Base-by-base conservation (phyloP, 371 early-diverging fungal species). In the Umbelopsis sp. region DNA sequence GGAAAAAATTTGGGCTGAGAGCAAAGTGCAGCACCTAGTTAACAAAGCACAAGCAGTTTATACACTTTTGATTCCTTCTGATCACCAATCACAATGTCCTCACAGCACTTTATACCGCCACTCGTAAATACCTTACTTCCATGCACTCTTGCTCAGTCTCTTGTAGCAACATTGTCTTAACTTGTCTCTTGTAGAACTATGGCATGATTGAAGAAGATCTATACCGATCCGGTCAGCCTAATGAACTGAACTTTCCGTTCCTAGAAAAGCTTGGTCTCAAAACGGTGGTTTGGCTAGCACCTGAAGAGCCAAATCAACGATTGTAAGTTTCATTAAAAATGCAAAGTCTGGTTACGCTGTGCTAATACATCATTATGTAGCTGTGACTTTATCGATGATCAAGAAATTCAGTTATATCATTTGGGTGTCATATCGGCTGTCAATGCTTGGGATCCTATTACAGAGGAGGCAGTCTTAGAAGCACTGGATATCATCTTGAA, bases 211-310 rank as follows among this genome's bases (percentile, higher is more conserved):
- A 98, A 78, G 97, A 97, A 75, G 93, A 96, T 74, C 86, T 97
- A 10, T 98, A 96, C 80, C 89, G 98, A 62, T 96, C 96, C 24
- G 99, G 98, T n/a, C 97, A 97, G 76, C 98, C 99, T 7, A 97
- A 97, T 74, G 98, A 98, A 78, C 88, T 97, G 66, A 98, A 97
- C 83, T 97, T 97, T 76, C 99, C 98, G 0, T 97, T 97, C 70
- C 84, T 97, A 66, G 98, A 97, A 70, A 95, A 93, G 73, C 91
- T 98, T 1, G 96, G 94, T 0, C 84, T 98, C 63, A 92, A 92
- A 65, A 94, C 95, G 8, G 92, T 98, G 41, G 88, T 96, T 0
- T 97, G 94, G 90, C 88, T 98, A 20, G 97, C 97, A 12, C 95
- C 95, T 10, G 97, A 97, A 83, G 98, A 97, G 72, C 97, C 97